A percentile compares a stretch with the other conserved stretches of the same genome.
phyloP scores from a whole-genome alignment of 2,329 filamentous ascomycete species.

The Verticillium isaacii region DNA sequence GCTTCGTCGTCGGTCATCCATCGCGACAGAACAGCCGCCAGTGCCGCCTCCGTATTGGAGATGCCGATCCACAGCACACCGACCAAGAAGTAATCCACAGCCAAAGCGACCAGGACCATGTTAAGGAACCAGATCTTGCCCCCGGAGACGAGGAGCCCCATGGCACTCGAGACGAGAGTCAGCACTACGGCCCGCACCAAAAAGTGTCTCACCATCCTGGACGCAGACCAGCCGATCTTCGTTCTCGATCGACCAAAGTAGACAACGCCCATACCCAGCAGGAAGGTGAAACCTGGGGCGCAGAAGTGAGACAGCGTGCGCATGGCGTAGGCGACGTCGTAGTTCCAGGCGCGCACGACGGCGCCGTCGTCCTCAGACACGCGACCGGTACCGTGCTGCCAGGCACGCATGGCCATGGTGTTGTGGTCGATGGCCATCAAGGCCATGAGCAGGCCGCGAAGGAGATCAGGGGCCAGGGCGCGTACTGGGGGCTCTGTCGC shows the following conservation, averaged over 20 bases:
- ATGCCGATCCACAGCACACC: constrained; percentile 36
- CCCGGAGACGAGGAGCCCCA: constrained; percentile 25
- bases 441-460: constrained; percentile 38
- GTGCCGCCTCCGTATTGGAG: constrained; percentile 24
- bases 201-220: constrained; percentile 32
- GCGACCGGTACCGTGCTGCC: constrained; percentile 32
- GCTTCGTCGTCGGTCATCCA: constrained; percentile 11
- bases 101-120: constrained; percentile 37
- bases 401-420: constrained; percentile 30
- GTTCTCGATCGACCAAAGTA: constrained; percentile 38
- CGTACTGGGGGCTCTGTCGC: constrained; percentile 15
- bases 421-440: constrained; percentile 41
- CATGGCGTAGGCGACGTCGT: constrained; percentile 28
- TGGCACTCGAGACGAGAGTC: constrained; percentile 22
- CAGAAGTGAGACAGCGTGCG: constrained; percentile 40
- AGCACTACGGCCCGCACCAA: constrained; percentile 29
- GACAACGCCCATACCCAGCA: constrained; percentile 40
- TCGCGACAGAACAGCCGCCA: constrained; percentile 19
- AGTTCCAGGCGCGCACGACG: constrained; percentile 31
- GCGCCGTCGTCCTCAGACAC: constrained; percentile 29
- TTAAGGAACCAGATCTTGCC: constrained; percentile 38
- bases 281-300: constrained; percentile 38
- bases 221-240: constrained; percentile 31
- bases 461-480: constrained; percentile 36
- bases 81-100: constrained; percentile 38